Evolutionary conservation across 2,329 filamentous ascomycete genomes (phyloP), one percentile per base, ranked within the genome.

Genomic region (Fusarium compactum): DNA sequence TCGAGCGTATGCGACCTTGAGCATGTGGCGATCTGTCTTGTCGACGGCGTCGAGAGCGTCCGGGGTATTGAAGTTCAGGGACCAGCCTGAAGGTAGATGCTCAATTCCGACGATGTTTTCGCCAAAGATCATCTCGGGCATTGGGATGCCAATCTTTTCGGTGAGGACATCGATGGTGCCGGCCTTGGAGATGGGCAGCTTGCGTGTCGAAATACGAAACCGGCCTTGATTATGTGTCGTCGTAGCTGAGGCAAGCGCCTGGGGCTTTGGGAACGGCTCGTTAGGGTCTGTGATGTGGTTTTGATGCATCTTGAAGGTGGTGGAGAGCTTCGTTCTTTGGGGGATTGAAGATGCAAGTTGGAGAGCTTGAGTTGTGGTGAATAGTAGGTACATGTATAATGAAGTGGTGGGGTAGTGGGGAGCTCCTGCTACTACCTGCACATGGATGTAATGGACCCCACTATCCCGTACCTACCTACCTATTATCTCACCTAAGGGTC

Each of bases 111-210:
- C 90, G 62, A 92, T 84, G 80, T 99, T 99, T 84, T 99, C 95
- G 67, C 96, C 96, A 78, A 99, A 99, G 71, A 99, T 99, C 96
- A 99, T 99, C 83, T 99, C 96, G 11, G 96, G 96, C 43, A 95
- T 89, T 20, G 95, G 90, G 77, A 99, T 98, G 30, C 91, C 90
- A 57, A 99, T 86, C 68, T 88, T 89, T 61, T 86, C 85, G 43
- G 91, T 90, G 89, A 99, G 93, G 40, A 88, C 89, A 77, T 97
- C 94, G 77, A 99, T 98, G 53, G 94, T 92, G 8, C 88, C 92
- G 47, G 95, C 90, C 81, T 97, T 98, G 74, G 97, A 92, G 80
- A 99, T 99, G 68, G 96, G 96, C 53, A 96, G 90, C 84, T 98
- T 98, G 78, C 94, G 92, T 58, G 93, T 93, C 29, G 88, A 88